A percentile compares a stretch with the other conserved stretches of the same genome.
phyloP scores from a whole-genome alignment of 2,329 filamentous ascomycete genomes.

The Bertia moriformis region DNA sequence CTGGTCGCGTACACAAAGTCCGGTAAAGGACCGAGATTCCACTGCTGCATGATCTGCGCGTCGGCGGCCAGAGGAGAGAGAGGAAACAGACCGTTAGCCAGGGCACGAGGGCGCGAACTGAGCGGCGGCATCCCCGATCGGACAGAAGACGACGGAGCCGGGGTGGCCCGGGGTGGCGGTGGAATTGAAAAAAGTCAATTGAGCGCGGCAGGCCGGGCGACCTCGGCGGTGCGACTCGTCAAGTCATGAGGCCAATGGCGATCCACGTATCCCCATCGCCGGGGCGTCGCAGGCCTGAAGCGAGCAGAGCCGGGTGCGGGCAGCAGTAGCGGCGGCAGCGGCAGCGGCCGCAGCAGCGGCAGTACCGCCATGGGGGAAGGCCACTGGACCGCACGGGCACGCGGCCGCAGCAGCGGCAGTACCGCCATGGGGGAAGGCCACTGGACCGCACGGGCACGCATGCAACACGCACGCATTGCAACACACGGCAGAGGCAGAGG shows the following conservation, averaged over 20 bases:
- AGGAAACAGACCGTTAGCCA: neutral
- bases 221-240: neutral
- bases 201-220: neutral
- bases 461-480: no score
- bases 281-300: neutral
- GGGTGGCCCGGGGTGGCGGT: no score
- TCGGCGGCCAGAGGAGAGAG: neutral
- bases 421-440: neutral
- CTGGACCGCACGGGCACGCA: neutral
- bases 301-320: neutral
- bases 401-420: neutral
- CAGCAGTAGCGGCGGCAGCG: neutral
- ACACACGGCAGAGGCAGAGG: no score
- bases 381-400: neutral
- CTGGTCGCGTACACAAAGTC: conserved; percentile 40
- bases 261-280: neutral
- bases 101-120: neutral
- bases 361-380: neutral
- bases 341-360: neutral
- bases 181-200: neutral
- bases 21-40: conserved; percentile 46
- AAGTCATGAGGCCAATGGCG: neutral
- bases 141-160: no score
- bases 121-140: no score
- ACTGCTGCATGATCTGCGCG: conserved; percentile 41